A percentile compares a stretch with the other conserved stretches of the same genome.
phyloP scores from a whole-genome alignment of 1,284 basidiomycete genomes.

The Phellopilus nigrolimitatus region DNA sequence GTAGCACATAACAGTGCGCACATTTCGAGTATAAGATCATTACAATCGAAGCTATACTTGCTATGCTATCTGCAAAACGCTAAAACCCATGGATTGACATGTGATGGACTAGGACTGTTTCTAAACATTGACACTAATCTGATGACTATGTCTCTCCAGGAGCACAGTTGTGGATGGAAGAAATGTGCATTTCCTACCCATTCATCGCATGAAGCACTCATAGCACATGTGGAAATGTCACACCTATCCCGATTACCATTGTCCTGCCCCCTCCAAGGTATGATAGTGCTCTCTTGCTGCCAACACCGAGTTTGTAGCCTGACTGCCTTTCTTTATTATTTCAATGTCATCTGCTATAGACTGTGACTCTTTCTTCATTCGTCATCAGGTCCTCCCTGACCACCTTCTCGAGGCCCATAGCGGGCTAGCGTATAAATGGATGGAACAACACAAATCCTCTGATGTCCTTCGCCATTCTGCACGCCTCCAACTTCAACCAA shows the following conservation, averaged over 20 bases:
- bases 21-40: no score
- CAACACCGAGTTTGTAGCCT: no score
- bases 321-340: no score
- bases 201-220: neutral
- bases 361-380: neutral
- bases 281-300: neutral
- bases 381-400: neutral
- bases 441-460: neutral
- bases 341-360: neutral
- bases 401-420: neutral
- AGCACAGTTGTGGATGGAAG: neutral
- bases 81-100: no score
- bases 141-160: no score
- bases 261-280: neutral
- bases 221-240: neutral
- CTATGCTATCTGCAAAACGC: no score
- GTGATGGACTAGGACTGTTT: neutral
- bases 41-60: no score
- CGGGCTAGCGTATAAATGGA: neutral
- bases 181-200: neutral
- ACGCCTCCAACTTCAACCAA: neutral
- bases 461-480: neutral
- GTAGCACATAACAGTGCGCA: no score
- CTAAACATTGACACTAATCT: neutral
- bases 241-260: neutral